Base-by-base conservation (phyloP, 2,329 filamentous ascomycete genomes). In the Nakataea oryzae region DNA sequence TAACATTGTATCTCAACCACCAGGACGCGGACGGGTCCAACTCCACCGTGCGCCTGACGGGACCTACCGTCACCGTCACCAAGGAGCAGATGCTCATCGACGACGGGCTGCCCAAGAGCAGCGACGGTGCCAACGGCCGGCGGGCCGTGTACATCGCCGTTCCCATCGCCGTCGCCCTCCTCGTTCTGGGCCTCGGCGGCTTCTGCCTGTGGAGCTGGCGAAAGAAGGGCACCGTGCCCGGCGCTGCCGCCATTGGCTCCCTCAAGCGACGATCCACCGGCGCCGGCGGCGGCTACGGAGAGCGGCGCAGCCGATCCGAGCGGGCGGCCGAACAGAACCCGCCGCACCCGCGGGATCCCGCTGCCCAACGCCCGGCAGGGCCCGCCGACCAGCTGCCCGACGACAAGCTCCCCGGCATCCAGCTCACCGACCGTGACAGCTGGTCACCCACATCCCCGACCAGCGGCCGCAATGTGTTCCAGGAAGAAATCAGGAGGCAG, bases 401-500 rank as follows among this genome's bases (percentile, higher is more conserved):
- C 17, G 61, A 63, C 5, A 61, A 55, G 60, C 34, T 54, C 26
- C 56, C 58, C 1, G 68, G 68, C 11, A 69, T 74, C 26, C 66
- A 71, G 67, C 62, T 74, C 26, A 71, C 69, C 29, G 68, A 72
- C 61, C 65, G 70, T 12, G 70, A 69, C 24, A 71, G 69, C 61
- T 73, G 71, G 70, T 70, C 68, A 59, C 69, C 69, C 7, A 70
- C 67, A 28, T 61, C 41, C 27, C 41, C 50, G 59, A 24, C 27
- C 13, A n/a, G 56, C 3, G 69, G 69, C 54, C 62, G 62, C 30
- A 75, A 75, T 41, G 69, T 74, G n/a, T 76, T 76, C 63, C 68
- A 73, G 54, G 72, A 74, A 62, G 74, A 76, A 67, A 63, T 75
- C 32, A 66, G 67, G 65, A 67, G 74, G 62, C 74, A 76, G 67